A percentile compares a stretch with the other conserved stretches of the same genome.
Conservation (phyloP, 352 stramenopile species). For the Phytophthora pluvialis region DNA sequence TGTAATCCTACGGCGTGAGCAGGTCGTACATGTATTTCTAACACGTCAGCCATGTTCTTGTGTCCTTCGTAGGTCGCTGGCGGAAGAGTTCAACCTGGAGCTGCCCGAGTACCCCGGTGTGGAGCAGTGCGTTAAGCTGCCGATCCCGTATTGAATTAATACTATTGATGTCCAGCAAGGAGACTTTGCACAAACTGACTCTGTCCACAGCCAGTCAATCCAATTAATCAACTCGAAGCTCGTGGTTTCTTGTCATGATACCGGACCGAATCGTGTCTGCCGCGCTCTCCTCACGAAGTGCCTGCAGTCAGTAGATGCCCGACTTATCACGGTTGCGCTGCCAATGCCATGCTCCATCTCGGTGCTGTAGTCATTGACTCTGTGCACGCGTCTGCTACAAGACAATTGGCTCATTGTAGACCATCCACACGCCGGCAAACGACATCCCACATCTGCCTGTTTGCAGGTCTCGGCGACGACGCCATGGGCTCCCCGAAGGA, state of each 20-base stretch:
- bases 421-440: slow-evolving; percentile 9
- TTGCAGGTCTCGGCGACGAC: background rate
- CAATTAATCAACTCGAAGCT: background rate
- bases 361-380: slow-evolving; percentile 22
- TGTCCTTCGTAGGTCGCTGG: slow-evolving; percentile 46
- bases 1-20: background rate
- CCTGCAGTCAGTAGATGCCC: slow-evolving; percentile 26
- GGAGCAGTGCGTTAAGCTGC: slow-evolving; percentile 71
- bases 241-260: background rate
- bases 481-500: background rate
- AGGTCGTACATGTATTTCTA: background rate
- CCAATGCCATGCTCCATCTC: background rate
- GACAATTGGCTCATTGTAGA: slow-evolving; percentile 19
- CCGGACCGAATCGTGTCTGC: too few species aligned
- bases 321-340: slow-evolving; percentile 23
- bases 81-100: slow-evolving; percentile 69
- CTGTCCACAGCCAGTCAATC: too few species aligned
- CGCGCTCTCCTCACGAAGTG: slow-evolving; percentile 27
- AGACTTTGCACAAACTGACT: too few species aligned
- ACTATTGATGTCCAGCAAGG: slow-evolving; percentile 27
- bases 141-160: slow-evolving; percentile 42
- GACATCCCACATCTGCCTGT: background rate
- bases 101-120: slow-evolving; percentile 62
- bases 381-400: slow-evolving; percentile 16
- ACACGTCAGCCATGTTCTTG: background rate